A percentile compares a stretch with the other conserved stretches of the same genome.
phyloP scores from a whole-genome alignment of 805 yeast species.

The Kodamaea sagamina region DNA sequence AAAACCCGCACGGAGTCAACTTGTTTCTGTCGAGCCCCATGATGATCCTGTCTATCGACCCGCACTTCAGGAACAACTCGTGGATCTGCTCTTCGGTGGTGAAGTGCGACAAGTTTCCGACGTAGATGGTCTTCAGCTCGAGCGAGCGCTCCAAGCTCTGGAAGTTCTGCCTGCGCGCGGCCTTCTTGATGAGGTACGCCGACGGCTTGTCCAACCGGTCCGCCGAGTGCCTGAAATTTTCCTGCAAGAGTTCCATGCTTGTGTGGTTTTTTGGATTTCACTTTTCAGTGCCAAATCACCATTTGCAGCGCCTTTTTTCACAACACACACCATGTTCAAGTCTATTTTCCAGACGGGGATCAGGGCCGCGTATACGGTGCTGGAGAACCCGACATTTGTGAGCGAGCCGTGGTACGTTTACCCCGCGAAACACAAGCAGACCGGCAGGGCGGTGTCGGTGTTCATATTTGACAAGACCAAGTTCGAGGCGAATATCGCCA shows the following conservation, averaged over 20 bases:
- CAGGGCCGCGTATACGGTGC: constrained; percentile 64
- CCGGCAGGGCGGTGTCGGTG: constrained; percentile 70
- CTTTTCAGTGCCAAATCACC: constrained; percentile 1
- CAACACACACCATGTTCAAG: constrained; percentile 45
- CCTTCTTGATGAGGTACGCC: constrained; percentile 64
- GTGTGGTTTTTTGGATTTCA: background rate
- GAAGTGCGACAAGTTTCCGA: constrained; percentile 85
- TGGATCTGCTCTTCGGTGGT: constrained; percentile 94
- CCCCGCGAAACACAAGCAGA: constrained; percentile 73
- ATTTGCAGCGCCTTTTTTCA: background rate
- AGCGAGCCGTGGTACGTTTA: constrained; percentile 83
- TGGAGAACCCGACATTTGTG: constrained; percentile 68
- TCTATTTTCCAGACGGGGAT: constrained; percentile 60
- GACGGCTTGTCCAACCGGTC: constrained; percentile 74
- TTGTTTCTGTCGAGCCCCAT: constrained; percentile 94
- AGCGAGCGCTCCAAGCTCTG: constrained; percentile 67
- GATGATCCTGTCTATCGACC: constrained; percentile 73
- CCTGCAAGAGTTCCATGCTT: constrained; percentile 42
- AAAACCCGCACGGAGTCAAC: constrained; percentile 94
- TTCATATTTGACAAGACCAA: constrained; percentile 83
- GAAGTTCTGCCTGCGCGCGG: constrained; percentile 52
- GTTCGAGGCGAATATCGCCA: constrained; percentile 55
- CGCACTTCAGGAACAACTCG: constrained; percentile 83
- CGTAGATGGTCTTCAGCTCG: constrained; percentile 76
- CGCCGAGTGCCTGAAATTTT: constrained; percentile 61